These are phyloP conservation scores for Mycosphaerella sp. DNA, from an alignment of 2,329 filamentous ascomycete genomes.

Conservation along the genomic window DNA sequence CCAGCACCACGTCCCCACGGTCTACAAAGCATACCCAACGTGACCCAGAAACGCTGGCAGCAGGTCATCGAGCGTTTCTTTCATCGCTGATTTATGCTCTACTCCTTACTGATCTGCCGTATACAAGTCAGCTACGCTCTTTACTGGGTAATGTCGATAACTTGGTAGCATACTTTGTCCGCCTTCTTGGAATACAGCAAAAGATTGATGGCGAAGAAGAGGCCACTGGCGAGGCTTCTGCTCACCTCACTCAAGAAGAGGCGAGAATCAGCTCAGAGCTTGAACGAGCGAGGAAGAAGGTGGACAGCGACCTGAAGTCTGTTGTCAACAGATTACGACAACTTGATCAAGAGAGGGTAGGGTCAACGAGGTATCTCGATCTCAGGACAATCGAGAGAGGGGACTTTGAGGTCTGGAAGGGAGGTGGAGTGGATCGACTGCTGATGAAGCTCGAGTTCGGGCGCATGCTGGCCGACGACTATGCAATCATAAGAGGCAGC, in stretches of 20 bases:
- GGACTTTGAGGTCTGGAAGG: conserved; percentile 60
- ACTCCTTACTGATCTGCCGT: conserved; percentile 58
- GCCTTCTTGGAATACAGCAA: conserved; percentile 69
- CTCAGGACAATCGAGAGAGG: conserved; percentile 24
- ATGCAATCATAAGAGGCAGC: conserved; percentile 2
- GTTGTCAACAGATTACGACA: conserved; percentile 52
- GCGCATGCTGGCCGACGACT: conserved; percentile 18
- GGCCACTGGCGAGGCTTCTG: conserved; percentile 63
- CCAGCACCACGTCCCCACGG: neutral
- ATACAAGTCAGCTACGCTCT: conserved; percentile 59
- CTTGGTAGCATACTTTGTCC: conserved; percentile 68
- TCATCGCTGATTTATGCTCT: conserved; percentile 59
- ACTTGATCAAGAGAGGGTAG: conserved; percentile 52
- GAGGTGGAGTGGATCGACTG: conserved; percentile 71
- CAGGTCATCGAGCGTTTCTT: conserved; percentile 73
- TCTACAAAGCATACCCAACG: conserved; percentile 41
- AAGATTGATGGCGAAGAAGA: conserved; percentile 76
- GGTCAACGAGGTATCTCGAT: conserved; percentile 27
- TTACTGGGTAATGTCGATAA: conserved; percentile 72
- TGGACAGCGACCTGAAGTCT: conserved; percentile 62
- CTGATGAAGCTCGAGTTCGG: conserved; percentile 81
- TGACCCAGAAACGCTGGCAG: conserved; percentile 78
- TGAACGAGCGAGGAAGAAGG: conserved; percentile 54
- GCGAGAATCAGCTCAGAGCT: conserved; percentile 60
- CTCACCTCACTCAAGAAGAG: conserved; percentile 61